A percentile compares a stretch with the other conserved stretches of the same genome.
Evolutionary conservation across 345 rosid species (phyloP).

Genomic region (Eucalyptus brandiana): DNA sequence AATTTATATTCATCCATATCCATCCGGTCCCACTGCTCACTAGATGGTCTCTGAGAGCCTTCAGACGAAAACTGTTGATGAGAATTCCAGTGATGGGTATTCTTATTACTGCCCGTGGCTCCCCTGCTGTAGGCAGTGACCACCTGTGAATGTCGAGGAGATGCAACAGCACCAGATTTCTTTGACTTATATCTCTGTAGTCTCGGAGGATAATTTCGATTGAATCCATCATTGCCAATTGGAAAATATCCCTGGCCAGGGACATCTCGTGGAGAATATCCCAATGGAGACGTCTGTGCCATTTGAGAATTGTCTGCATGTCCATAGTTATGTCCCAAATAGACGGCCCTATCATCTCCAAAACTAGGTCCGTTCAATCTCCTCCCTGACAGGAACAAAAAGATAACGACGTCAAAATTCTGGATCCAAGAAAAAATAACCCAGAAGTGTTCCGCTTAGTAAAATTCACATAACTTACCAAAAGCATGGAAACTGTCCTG

Average conservation of each 20-base stretch:
- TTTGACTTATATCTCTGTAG: conserved; percentile 33
- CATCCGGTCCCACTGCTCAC: conserved; percentile 29
- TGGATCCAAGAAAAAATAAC: neutral
- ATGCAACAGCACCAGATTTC: neutral
- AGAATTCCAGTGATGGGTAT: conserved; percentile 11
- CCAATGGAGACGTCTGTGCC: conserved; percentile 37
- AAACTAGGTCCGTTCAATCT: conserved; percentile 53
- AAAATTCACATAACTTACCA: conserved; percentile 12
- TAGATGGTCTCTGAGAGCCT: conserved; percentile 19
- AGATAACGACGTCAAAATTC: neutral
- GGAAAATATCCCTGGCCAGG: conserved; percentile 29
- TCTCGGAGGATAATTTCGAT: conserved; percentile 18
- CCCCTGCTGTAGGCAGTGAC: conserved; percentile 6
- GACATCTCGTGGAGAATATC: conserved; percentile 31
- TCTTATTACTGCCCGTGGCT: conserved; percentile 35
- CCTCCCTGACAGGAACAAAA: conserved; percentile 37
- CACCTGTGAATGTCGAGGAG: neutral
- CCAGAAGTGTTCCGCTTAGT: neutral
- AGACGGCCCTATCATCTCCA: conserved; percentile 52
- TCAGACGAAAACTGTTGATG: neutral
- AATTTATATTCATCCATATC: conserved; percentile 56
- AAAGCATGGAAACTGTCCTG: conserved; percentile 38
- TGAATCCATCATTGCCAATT: conserved; percentile 23
- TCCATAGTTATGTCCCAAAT: conserved; percentile 42
- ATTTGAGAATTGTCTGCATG: conserved; percentile 39